A percentile compares a stretch with the other conserved stretches of the same genome.
phyloP scores from a whole-genome alignment of 1,284 basidiomycete genomes.

The Mycosarcoma maydis region DNA sequence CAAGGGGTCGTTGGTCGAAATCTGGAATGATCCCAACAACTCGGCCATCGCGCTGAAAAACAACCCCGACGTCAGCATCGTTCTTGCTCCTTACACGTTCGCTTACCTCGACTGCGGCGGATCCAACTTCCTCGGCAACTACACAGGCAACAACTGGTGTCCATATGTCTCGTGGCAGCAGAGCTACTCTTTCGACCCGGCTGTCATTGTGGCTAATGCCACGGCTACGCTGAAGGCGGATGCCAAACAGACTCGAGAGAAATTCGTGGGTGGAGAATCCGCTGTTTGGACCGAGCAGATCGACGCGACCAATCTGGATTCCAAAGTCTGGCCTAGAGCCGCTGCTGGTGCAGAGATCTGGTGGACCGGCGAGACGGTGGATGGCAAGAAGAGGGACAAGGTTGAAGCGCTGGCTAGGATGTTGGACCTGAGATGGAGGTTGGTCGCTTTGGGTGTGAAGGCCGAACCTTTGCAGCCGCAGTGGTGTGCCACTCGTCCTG shows the following conservation, averaged over 20 bases:
- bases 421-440: constrained; percentile 75
- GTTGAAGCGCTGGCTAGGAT: constrained; percentile 77
- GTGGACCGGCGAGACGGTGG: constrained; percentile 75
- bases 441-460: constrained; percentile 75
- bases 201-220: constrained; percentile 33
- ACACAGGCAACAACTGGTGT: constrained; percentile 73
- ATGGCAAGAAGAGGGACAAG: constrained; percentile 69
- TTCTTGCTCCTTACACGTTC: constrained; percentile 72
- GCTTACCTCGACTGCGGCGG: constrained; percentile 78
- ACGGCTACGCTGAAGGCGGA: neutral
- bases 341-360: constrained; percentile 82
- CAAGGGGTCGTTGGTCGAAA: constrained; percentile 77
- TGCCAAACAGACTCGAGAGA: constrained; percentile 30
- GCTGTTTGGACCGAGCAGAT: constrained; percentile 83
- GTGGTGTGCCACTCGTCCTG: constrained; percentile 73
- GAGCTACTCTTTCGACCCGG: constrained; percentile 79
- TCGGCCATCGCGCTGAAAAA: constrained; percentile 74
- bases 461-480: constrained; percentile 80
- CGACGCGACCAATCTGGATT: constrained; percentile 76
- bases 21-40: constrained; percentile 77
- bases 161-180: constrained; percentile 57
- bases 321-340: constrained; percentile 79
- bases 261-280: constrained; percentile 77
- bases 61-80: constrained; percentile 75
- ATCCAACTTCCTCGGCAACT: constrained; percentile 79